Percentiles rank a stretch among this genome's conserved stretches.
Conservation (phyloP, 2,329 filamentous ascomycete genomes). For the Aspergillus sp. region DNA sequence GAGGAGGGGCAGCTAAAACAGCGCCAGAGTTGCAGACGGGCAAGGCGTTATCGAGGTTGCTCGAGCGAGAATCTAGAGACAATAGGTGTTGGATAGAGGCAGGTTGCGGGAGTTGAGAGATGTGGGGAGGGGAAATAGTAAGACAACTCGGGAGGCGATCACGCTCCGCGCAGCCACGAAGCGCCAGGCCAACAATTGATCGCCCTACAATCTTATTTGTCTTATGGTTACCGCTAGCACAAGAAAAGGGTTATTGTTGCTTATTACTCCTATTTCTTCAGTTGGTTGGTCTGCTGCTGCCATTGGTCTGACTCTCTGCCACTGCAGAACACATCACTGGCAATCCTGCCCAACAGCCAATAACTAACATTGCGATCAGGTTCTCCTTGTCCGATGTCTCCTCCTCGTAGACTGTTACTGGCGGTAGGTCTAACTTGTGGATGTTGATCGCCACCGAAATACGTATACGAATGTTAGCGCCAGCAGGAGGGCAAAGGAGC, state of each 20-base stretch:
- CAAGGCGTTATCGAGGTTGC: conserved; percentile 1
- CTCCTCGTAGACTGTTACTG: background rate
- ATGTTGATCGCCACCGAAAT: background rate
- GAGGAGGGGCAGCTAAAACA: conserved; percentile 4
- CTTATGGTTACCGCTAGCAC: background rate
- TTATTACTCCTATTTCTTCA: conserved; percentile 7
- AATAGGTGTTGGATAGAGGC: background rate
- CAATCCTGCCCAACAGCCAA: background rate
- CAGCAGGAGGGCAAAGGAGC: background rate
- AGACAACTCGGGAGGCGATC: background rate
- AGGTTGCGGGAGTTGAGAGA: background rate
- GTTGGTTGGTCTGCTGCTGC: background rate
- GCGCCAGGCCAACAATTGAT: conserved; percentile 3
- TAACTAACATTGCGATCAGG: background rate
- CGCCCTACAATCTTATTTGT: conserved; percentile 8
- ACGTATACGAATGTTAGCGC: background rate
- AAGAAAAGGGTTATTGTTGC: conserved; percentile 7
- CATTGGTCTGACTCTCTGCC: background rate
- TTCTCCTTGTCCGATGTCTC: background rate
- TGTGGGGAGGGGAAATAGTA: background rate
- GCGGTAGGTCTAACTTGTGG: background rate
- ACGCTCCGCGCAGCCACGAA: background rate
- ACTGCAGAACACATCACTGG: conserved; percentile 3
- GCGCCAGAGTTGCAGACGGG: background rate
- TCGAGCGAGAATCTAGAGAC: background rate